Evolutionary conservation across 2,329 filamentous ascomycete genomes (phyloP), one percentile per base, ranked within the genome.

Genomic region (Penicillium psychrosexuale): DNA sequence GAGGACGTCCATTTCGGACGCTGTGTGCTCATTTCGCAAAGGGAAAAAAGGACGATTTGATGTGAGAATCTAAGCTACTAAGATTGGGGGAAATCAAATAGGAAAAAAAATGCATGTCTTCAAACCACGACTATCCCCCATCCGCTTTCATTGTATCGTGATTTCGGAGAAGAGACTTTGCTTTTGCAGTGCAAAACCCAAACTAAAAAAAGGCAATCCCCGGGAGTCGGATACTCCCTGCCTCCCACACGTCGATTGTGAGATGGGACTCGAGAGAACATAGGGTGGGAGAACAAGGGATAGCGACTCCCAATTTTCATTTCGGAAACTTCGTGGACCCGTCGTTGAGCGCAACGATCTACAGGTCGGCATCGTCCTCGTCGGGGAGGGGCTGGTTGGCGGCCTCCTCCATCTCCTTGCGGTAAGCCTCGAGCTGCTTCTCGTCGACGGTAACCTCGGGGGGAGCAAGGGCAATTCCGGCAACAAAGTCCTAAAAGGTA

Each of bases 381-480:
- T 91, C 92, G 65, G 94, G 94, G 69, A 99, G 90, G 70, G 94
- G 91, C 85, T 89, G 85, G 62, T 82, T 68, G 61, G 88, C 85
- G 61, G 94, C 94, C 47, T 82, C 83, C 59, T 84, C 78, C 90
- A 99, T 96, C 83, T 99, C 94, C 78, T 88, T 81, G 77, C 88
- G 81, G 83, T 96, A 96, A 80, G 90, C 77, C 67, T 84, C 82
- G 70, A 97, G 84, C 63, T 95, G 87, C 53, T 81, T 83, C 78
- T 89, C 84, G 79, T 97, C 91, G 77, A 99, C 90, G 74, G 87
- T 80, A 68, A 93, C 91, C 75, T 94, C 93, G 60, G 94, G 92
- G 68, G 94, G 94, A 65, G 93, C 94, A 68, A 99, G 88, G 68
- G 94, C 94, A 62, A 91, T 90, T 61, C 91, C 92, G 70, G 94